Evolutionary conservation across 495 filamentous ascomycete species (phyloP), one percentile per base, ranked within the genome.

Genomic region (Neurospora sp.): DNA sequence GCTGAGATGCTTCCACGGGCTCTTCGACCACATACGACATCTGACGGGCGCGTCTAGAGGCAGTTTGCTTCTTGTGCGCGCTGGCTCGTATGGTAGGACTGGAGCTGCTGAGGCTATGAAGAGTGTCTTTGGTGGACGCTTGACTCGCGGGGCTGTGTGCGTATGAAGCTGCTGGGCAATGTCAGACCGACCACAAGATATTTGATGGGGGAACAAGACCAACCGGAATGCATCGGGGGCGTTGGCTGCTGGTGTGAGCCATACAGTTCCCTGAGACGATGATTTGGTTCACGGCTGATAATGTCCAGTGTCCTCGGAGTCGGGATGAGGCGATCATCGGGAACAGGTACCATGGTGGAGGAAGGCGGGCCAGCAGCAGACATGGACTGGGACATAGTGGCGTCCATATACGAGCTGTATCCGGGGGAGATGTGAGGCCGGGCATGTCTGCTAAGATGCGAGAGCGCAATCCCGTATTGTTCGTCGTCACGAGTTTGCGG

Each of bases 41-140:
- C 27, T 66, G 54, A 16, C 54, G 12, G 54, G 54, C 54, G 2
- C 14, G 27, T 35, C 27, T 8, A 69, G 23, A 35, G 39, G n/a
- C 71, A 41, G 16, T 23, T 9, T 38, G 74, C 37, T 72, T 69
- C 40, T 69, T 73, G 4, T 48, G 74, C 16, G 69, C 20, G 16
- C 54, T 73, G 44, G 73, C 37, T 59, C 73, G 70, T 20, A 39
- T 46, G 18, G 74, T 75, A 3, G 77, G 77, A 41, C 76, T 78
- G 4, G 75, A 78, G 69, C 73, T 76, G 7, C 31, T 69, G 7
- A 48, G 69, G 5, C 20, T 41, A 14, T 70, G 69, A 46, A 38
- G 42, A 3, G 31, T 71, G 20, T 7, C 54, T 31, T 42, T 20
- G 12, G 5, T 46, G 11, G 70, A 71, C 14, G 11, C 18, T 11